Evolutionary conservation across 371 early-diverging fungal genomes (phyloP).

Genomic region (Mortierella sp.): DNA sequence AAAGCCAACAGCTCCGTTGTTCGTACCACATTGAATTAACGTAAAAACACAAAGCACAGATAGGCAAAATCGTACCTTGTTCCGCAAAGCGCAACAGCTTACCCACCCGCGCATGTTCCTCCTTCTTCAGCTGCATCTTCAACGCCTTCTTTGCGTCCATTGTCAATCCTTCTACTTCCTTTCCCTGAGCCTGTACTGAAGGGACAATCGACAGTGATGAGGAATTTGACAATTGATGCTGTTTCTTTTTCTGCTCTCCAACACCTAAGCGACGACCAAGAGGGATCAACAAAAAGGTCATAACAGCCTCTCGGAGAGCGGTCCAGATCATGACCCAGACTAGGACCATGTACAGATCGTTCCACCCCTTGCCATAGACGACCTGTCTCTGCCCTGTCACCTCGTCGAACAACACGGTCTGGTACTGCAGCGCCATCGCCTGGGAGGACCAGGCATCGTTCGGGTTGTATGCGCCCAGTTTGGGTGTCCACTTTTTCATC

Average conservation of each 20-base stretch:
- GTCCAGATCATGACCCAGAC: slow-evolving; percentile 81
- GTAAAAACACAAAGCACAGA: neutral
- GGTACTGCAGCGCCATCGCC: slow-evolving; percentile 48
- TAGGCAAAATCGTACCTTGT: slow-evolving; percentile 37
- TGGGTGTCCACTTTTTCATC: slow-evolving; percentile 23
- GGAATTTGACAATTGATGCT: neutral
- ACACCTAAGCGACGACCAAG: slow-evolving; percentile 55
- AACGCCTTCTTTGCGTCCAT: neutral
- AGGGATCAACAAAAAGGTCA: slow-evolving; percentile 75
- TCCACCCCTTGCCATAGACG: slow-evolving; percentile 62
- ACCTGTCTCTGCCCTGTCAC: slow-evolving; percentile 34
- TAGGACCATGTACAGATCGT: slow-evolving; percentile 76
- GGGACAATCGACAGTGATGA: neutral
- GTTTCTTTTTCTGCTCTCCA: slow-evolving; percentile 27
- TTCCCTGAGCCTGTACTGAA: neutral
- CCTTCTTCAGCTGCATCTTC: slow-evolving; percentile 18
- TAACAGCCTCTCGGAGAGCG: slow-evolving; percentile 72
- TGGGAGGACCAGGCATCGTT: slow-evolving; percentile 37
- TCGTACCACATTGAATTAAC: slow-evolving; percentile 9
- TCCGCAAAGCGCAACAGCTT: slow-evolving; percentile 57
- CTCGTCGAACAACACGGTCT: slow-evolving; percentile 20
- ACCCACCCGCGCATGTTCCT: slow-evolving; percentile 44
- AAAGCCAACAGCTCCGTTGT: slow-evolving; percentile 49
- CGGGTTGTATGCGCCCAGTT: slow-evolving; percentile 21
- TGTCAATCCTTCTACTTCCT: neutral